Evolutionary conservation across 148 eudicot species (phyloP), one percentile per base, ranked within the genome.

Genomic region (Simmondsia chinensis): DNA sequence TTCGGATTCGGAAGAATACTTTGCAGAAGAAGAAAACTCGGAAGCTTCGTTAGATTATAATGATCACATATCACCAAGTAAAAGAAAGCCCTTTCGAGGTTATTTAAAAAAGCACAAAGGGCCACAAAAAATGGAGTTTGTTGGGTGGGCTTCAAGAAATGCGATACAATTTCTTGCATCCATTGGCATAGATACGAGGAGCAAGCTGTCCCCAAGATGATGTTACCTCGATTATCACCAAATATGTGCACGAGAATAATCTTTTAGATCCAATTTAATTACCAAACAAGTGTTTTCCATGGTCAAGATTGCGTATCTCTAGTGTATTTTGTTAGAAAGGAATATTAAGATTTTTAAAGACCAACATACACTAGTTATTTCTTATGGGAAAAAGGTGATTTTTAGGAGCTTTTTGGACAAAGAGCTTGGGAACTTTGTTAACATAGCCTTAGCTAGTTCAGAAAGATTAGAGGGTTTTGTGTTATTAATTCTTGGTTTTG

Each of bases 131-230:
- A 56, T 67, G 17, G 94, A 91, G 72, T 91, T 73, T 61, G 61
- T 74, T 6, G 89, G 79, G 11, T 91, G 99, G 99, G 94, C 85
- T 44, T 91, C 99, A 17, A 82, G 63, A 56, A 59, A 75, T 13
- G 75, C 85, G 7, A 65, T 74, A 28, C 73, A 71, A 27, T 86
- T 91, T 53, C 83, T 91, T 16, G 37, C 52, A 33, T 79, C 89
- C 39, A 68, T 91, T 61, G 88, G 88, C 13, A 71, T 57, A 57
- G 95, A 86, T 34, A 69, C 79, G 0, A 60, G 52, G 44, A 73
- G 65, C 29, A 48, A 68, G 48, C 60, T 58, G 34, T 60, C 94
- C n/a, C 51, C 95, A 69, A 46, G 54, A 56, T 39, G 86, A 86
- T 18, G 94, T 75, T 60, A 44, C 68, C 35, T 25, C 68, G 8